Evolutionary conservation across 805 yeast genomes (phyloP), one percentile per base, ranked within the genome.

Genomic region (Yamadazyma ubonensis): DNA sequence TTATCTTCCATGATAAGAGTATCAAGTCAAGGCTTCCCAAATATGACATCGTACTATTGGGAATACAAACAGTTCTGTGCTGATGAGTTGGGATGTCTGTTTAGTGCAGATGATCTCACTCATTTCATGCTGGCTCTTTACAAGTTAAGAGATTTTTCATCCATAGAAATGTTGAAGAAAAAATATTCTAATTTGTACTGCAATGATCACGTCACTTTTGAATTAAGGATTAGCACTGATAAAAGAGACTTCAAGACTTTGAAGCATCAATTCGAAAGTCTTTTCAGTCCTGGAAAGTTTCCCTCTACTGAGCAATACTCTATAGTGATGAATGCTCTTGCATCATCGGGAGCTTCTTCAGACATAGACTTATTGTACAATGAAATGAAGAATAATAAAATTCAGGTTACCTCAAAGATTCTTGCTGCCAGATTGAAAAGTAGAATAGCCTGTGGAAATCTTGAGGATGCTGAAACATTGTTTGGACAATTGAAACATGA

Each of bases 261-360:
- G 42, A 83, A 79, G 54, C 48, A 58, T 9, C 74, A 75, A 34
- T 83, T 83, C 54, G 82, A 79, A 50, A 69, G 65, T 16, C 65
- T 75, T 55, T 76, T 76, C 50, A 79, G 76, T 1, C 57, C 65
- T n/a, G 80, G 78, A 1, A 63, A 73, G 29, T 57, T 76, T 18
- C 85, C 86, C 1, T 70, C 70, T 34, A 59, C 69, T 21, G 52
- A 55, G 20, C 86, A 83, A 48, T 84, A 83, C 53, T 67, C 75
- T 3, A 71, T 78, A 12, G 79, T 82, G 9, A 79, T 85, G 75
- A 59, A 66, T 38, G 78, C 84, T 0, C 60, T 85, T 44, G 80
- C 86, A 1, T 46, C 52, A 4, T 54, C 64, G 23, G 81, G 77
- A 7, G 78, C 75, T 48, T 58, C 52, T 29, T 69, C 57, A 28